Base-by-base conservation (phyloP, 169 alveolate genomes). In the Plasmodium vivax region DNA sequence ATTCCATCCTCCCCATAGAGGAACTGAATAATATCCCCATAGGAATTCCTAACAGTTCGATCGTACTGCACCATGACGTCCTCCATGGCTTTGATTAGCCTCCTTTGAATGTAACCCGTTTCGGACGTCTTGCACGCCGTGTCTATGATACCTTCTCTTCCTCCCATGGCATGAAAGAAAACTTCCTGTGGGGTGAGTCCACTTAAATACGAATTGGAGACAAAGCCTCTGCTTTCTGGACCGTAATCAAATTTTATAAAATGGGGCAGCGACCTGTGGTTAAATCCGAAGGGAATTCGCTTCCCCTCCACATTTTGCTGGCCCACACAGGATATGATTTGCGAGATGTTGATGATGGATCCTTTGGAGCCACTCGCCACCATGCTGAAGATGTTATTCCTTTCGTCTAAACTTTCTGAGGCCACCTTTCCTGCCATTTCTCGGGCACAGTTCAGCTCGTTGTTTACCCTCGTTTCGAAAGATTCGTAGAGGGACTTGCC, bases 101-200 rank as follows among this genome's bases (percentile, higher is more conserved):
- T 98, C 73, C 99, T 98, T 96, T 99, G 99, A 96, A 99, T 99
- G 96, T 99, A 99, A 74, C 99, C 99, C 12, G 99, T 99, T 96
- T 99, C 99, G 30, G 99, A 98, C 41, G 99, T 99, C 93, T 99
- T 99, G 83, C 99, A 99, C 19, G 99, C 99, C 23, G 99, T 99
- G 97, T 99, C 99, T 82, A 99, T 99, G 45, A 99, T 98, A 71
- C 99, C 99, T 96, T 99, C 99, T 95, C 99, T 97, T 41, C 99
- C 99, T 74, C 99, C 99, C 99, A 99, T 99, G 72, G 99, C 99
- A 97, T 99, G 99, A 97, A 99, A 99, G 97, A 99, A 99, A 94
- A 99, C 98, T 95, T 99, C 99, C 95, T 99, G 99, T 23, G 99
- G 99, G 47, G 99, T 98, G 74, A 99, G 96, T 0, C 99, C 99